These are phyloP conservation scores for Tolypocladium nubicola DNA, from an alignment of 2,329 filamentous ascomycete species.

Conservation along the genomic window DNA sequence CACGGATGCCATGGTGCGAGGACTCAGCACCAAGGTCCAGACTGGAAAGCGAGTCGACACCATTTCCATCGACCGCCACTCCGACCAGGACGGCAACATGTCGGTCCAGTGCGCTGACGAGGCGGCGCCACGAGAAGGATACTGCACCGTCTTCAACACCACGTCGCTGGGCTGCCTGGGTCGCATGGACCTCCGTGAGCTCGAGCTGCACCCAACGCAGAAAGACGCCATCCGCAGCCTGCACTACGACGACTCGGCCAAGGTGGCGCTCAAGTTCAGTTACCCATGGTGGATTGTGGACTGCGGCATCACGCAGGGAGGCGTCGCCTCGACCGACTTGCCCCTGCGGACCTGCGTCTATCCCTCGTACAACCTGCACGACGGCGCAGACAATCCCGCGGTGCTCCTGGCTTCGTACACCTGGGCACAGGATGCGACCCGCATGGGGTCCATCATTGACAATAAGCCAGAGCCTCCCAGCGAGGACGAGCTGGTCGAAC, in stretches of 20 bases:
- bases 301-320: neutral
- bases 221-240: neutral
- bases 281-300: neutral
- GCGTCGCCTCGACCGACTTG: neutral
- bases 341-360: neutral
- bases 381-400: neutral
- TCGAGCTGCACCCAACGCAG: neutral
- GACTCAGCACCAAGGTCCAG: neutral
- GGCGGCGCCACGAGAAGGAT: neutral
- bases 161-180: neutral
- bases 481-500: neutral
- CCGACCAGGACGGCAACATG: neutral
- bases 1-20: conserved; percentile 30
- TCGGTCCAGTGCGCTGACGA: neutral
- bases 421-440: neutral
- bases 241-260: neutral
- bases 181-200: neutral
- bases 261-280: neutral
- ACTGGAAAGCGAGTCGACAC: neutral
- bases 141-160: neutral
- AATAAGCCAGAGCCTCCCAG: neutral
- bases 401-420: neutral
- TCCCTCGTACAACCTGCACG: neutral
- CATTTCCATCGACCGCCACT: neutral
- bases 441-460: neutral